Base-by-base conservation (phyloP, 2,329 filamentous ascomycete species). In the Aspergillus costaricaensis region DNA sequence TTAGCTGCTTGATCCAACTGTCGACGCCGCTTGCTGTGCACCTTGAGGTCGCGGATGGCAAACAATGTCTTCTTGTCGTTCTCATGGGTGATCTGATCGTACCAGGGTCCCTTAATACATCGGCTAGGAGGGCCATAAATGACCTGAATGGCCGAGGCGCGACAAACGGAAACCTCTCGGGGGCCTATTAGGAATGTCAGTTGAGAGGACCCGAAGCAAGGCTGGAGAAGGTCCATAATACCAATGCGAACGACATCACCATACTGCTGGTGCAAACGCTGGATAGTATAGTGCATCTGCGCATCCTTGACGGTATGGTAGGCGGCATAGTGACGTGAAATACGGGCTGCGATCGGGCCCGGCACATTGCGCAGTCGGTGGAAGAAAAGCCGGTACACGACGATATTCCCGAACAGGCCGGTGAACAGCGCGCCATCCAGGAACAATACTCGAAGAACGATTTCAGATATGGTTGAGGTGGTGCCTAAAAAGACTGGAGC, bases 211-310 rank as follows among this genome's bases (percentile, higher is more conserved):
- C 10, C 4, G 47, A 36, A 14, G 0, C 12, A 36, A 14, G 39
- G 12, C 8, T 12, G 14, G 2, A 2, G 32, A 14, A 5, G 19
- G 17, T 17, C 21, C 10, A 9, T 2, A 4, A 7, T 38, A 56
- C 74, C 74, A 7, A 69, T 74, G 10, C 74, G 69, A 7, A 77
- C 70, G 59, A 76, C 72, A 52, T 76, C 72, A 5, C 75, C 75
- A 61, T 76, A 76, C 32, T 68, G 58, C 1, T 59, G 58, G 60
- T 76, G 75, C 63, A 76, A 58, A 39, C 63, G 64, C 4, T 62
- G 67, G 4, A 76, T 36, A 47, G 74, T 68, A 32, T 68, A 65
- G 59, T 73, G 70, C 57, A 73, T 75, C 44, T 74, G 62, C 1
- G 68, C 59, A n/a, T 70, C 59, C 43, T 70, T 71, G 12, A 67